Percentiles rank a stretch among this genome's conserved stretches.
Conservation (phyloP, 1,284 basidiomycete species). For the Meira miltonrushii region DNA sequence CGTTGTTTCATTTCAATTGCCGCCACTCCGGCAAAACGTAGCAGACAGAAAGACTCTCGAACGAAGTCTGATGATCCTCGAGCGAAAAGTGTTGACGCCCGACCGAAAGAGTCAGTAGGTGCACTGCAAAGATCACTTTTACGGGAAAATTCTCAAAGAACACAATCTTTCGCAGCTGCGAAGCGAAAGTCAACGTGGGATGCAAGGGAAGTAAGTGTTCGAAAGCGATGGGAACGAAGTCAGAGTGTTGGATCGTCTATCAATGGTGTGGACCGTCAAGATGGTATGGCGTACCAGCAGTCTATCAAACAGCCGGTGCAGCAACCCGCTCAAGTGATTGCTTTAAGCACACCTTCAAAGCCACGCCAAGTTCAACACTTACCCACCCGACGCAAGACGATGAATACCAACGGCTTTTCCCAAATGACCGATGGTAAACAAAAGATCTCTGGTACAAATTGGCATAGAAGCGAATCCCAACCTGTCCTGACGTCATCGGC, state of each 20-base stretch:
- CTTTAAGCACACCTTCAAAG: too few species aligned
- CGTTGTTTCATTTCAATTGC: constrained; percentile 34
- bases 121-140: not conserved
- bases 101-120: not conserved
- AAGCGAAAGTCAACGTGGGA: not conserved
- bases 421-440: too few species aligned
- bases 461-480: not conserved
- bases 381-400: too few species aligned
- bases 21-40: not conserved
- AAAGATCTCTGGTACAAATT: not conserved
- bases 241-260: not conserved
- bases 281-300: too few species aligned
- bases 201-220: constrained; percentile 9
- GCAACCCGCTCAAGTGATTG: too few species aligned
- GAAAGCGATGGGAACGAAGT: constrained; percentile 5
- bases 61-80: too few species aligned
- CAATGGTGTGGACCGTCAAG: too few species aligned
- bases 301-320: too few species aligned
- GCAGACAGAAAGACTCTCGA: not conserved
- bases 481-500: not conserved
- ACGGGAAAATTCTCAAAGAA: not conserved
- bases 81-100: not conserved
- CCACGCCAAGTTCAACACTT: too few species aligned
- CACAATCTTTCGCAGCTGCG: not conserved
- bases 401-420: too few species aligned